Base-by-base conservation (phyloP, 768 basidiomycete genomes). In the Naganishia friedmannii region DNA sequence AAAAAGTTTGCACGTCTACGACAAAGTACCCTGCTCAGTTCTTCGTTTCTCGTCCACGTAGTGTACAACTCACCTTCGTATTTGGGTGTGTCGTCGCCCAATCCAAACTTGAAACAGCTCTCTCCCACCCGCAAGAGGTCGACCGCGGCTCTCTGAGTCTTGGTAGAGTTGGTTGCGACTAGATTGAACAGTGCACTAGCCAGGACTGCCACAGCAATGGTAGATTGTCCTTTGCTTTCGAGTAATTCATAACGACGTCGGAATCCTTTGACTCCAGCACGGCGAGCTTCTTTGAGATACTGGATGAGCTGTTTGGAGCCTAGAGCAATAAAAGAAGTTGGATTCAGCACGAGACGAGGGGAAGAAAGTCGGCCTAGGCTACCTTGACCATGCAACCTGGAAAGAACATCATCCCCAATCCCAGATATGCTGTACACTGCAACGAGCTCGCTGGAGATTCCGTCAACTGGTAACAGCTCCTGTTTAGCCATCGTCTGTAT, bases 401-500 rank as follows among this genome's bases (percentile, higher is more conserved):
- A 46, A 23, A 69, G 37, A 48, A 63, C 15, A 15, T 51, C 56
- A 51, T 69, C 68, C 23, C 39, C 42, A 12, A 69, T 46, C 9
- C 53, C 68, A 34, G 56, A 57, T 42, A 69, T 63, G 13, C 17
- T 32, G 23, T 45, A 69, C n/a, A 69, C 68, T 46, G 56, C 68
- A n/a, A 58, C 28, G 8, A 69, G 48, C 46, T 69, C 68, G 32
- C 56, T 48, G 5, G 56, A 48, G 21, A 69, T 63, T 19, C 68
- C 68, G 42, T 63, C 68, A 21, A 69, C 8, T n/a, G 60, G 60
- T 26, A 63, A 34, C 29, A 69, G 34, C 17, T 69, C 68, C 39
- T 69, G 68, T 63, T 69, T 69, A 2, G 58, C 56, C 7, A 32
- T 31, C n/a, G 56, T 69, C 32, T 63, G 68, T 32, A 69, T 45